Base-by-base conservation (phyloP, 2,329 filamentous ascomycete species). In the Colletotrichum horii region DNA sequence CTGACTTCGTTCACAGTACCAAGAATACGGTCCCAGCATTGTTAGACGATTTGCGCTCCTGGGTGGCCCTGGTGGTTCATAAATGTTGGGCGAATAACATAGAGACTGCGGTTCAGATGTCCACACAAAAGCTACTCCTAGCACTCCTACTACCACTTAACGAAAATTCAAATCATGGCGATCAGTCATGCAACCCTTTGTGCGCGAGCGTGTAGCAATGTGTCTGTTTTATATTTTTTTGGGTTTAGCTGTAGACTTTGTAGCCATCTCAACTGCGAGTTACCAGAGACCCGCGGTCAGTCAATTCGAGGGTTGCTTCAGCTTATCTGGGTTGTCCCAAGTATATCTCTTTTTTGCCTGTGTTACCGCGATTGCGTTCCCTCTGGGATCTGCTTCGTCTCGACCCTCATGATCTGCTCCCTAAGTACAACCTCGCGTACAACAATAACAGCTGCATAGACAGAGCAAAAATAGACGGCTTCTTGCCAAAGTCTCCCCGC, bases 21-120 rank as follows among this genome's bases (percentile, higher is more conserved):
- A 98, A 86, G 96, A 98, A 88, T 96, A 98, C 83, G 96, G 97
- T 22, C 96, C 96, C 19, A 96, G 95, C 84, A 98, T 98, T 85
- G 96, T 98, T 76, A 92, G 96, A 85, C 93, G 96, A 87, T 98
- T 98, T 85, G 96, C 96, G 78, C 90, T 98, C 78, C 89, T 98
- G 78, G 97, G 97, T 83, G 97, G 96, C 26, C 97, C 97, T 14
- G 96, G 96, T 65, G 94, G 94, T 81, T 94, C 94, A 80, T 96
- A 88, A 81, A 79, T 65, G 15, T 65, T 26, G 56, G 67, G 73
- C 61, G 15, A 28, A 30, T 38, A 62, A 36, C 67, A 30, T 73
- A 74, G 70, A 73, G 52, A 73, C n/a, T 52, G 43, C 48, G 60
- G 43, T 22, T 28, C 65, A 69, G 61, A 36, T 60, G 60, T 52